These are phyloP conservation scores for Tarenaya hassleriana DNA, from an alignment of 345 rosid species.

Conservation along the genomic window DNA sequence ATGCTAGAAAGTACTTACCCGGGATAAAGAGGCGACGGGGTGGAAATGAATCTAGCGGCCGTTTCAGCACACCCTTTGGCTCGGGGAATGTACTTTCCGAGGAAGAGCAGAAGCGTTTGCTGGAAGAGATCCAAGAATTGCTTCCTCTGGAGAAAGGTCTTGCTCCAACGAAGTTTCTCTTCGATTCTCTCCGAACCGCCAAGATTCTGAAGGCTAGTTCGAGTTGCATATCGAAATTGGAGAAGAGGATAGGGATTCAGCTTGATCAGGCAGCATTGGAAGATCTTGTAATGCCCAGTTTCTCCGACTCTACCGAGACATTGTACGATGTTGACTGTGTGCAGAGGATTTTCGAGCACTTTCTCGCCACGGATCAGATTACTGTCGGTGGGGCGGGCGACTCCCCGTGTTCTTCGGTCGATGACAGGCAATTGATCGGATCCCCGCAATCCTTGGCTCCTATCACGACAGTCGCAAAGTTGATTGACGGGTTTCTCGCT, in stretches of 20 bases:
- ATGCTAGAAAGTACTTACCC: constrained; percentile 74
- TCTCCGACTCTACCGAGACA: constrained; percentile 81
- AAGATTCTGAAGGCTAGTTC: constrained; percentile 66
- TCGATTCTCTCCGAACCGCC: constrained; percentile 76
- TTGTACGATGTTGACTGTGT: constrained; percentile 88
- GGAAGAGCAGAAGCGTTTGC: constrained; percentile 71
- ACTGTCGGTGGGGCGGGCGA: constrained; percentile 57
- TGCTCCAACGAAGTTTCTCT: constrained; percentile 71
- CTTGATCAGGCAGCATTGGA: constrained; percentile 91
- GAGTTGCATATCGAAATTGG: constrained; percentile 55
- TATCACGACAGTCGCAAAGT: constrained; percentile 76
- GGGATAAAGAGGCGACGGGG: constrained; percentile 76
- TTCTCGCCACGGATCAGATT: constrained; percentile 74
- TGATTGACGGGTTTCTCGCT: constrained; percentile 94
- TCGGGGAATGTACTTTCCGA: constrained; percentile 61
- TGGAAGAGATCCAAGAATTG: constrained; percentile 66
- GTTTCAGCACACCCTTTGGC: constrained; percentile 42
- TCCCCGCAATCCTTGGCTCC: constrained; percentile 75
- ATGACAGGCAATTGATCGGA: constrained; percentile 72
- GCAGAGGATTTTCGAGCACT: constrained; percentile 76
- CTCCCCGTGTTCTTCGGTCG: constrained; percentile 72
- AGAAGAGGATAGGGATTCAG: constrained; percentile 90
- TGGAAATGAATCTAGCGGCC: constrained; percentile 55
- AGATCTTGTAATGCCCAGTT: constrained; percentile 92
- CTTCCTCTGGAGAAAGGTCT: constrained; percentile 77